Evolutionary conservation across 225 moss, liverwort and hornwort genomes (phyloP), one percentile per base, ranked within the genome.

Genomic region (Polytrichum commune): DNA sequence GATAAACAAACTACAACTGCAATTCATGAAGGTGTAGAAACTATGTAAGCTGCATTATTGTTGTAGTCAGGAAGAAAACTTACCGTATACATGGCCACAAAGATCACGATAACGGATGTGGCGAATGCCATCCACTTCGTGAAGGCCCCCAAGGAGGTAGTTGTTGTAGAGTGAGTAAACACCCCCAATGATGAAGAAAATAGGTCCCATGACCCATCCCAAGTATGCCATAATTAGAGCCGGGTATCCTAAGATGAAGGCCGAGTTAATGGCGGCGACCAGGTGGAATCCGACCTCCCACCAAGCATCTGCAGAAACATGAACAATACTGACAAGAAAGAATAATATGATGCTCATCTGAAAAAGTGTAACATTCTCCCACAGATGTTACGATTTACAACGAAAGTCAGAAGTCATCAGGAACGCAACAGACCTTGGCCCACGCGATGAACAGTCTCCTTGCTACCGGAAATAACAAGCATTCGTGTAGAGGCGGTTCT

Each of bases 271-370:
- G 0, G 83, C 75, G 0, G 83, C 83, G 6, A 89, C 63, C 6
- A 89, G 63, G 54, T 82, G 85, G 55, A 89, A 80, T 4, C 85
- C 85, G 0, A 89, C 85, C 1, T 73, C 76, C 88, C 85, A 86
- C 85, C 88, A 83, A 2, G 76, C 27, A 69, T 86, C 88, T 89
- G 67, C 38, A 69, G 30, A 13, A 27, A 69, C 46, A 16, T 46
- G 3, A 46, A 46, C 13, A 46, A 46, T 46, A 16, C 26, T 26
- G 26, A 26, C 46, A 46, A 46, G 46, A 46, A 46, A 3, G 13
- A 4, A 13, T 46, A 46, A 6, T 30, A 30, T 16, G 16, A 46
- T 46, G 46, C 46, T 46, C 46, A 3, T 3, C 4, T 46, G 16
- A 13, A 46, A 46, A 46, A 46, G 13, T 4, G 46, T 7, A 16